Evolutionary conservation across 176 grass and related monocot species (phyloP).

Genomic region (Tuctoria greenei): DNA sequence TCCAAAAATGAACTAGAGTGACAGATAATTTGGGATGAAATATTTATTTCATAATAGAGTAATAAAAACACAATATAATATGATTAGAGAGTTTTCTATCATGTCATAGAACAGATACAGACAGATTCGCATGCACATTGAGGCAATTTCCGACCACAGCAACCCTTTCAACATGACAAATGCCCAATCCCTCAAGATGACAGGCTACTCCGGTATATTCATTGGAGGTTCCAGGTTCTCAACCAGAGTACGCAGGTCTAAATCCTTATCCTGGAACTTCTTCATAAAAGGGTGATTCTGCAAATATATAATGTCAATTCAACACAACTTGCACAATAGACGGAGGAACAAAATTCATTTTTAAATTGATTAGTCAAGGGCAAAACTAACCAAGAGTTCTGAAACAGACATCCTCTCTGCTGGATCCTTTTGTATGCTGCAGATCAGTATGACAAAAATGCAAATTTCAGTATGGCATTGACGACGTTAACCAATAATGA

Average conservation of each 20-base stretch:
- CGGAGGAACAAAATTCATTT: neutral
- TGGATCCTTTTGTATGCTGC: constrained; percentile 91
- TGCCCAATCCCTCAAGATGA: neutral
- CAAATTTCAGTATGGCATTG: neutral
- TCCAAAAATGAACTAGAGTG: no score
- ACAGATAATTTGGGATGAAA: no score
- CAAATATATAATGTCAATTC: neutral
- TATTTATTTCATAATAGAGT: no score
- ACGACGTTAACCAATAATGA: neutral
- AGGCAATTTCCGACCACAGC: neutral
- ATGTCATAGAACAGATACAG: constrained; percentile 8
- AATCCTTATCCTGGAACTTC: constrained; percentile 86
- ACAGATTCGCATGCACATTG: constrained; percentile 18
- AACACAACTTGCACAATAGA: neutral
- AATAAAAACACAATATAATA: constrained; percentile 19
- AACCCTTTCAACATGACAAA: neutral
- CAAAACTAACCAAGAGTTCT: constrained; percentile 83
- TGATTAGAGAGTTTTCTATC: neutral
- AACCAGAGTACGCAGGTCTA: constrained; percentile 70
- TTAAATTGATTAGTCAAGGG: neutral
- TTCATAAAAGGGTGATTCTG: constrained; percentile 92
- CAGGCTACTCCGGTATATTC: constrained; percentile 56
- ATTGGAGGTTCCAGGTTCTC: constrained; percentile 75
- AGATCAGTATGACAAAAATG: neutral
- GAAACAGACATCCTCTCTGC: constrained; percentile 69